Percentiles rank a stretch among this genome's conserved stretches.
Conservation (phyloP, 306 rosid species). For the Carpinus viminea region DNA sequence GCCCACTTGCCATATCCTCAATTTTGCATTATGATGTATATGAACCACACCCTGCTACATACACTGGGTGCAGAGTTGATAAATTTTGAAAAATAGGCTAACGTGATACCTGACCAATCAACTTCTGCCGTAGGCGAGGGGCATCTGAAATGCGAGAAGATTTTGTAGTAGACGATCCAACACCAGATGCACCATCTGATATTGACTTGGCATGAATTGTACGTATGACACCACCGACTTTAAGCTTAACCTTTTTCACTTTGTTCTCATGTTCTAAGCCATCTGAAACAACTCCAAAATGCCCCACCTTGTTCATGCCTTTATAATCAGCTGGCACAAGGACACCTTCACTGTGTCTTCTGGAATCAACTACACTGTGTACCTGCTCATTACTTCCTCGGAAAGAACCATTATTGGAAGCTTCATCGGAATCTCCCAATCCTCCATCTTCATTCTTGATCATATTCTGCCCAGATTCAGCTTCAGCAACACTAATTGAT, state of each 20-base stretch:
- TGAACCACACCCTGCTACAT: background rate
- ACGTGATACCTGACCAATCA: slow-evolving; percentile 30
- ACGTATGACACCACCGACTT: slow-evolving; percentile 42
- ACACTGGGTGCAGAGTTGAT: background rate
- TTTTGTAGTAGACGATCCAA: slow-evolving; percentile 10
- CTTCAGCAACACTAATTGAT: slow-evolving; percentile 12
- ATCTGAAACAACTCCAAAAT: slow-evolving; percentile 27
- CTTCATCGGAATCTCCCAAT: slow-evolving; percentile 43
- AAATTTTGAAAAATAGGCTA: slow-evolving; percentile 2
- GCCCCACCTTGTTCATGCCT: background rate
- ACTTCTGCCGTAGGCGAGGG: slow-evolving; percentile 11
- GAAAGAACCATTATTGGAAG: slow-evolving; percentile 33
- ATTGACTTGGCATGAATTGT: slow-evolving; percentile 36
- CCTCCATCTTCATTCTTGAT: slow-evolving; percentile 30
- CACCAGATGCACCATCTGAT: slow-evolving; percentile 8
- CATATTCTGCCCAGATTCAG: slow-evolving; percentile 25
- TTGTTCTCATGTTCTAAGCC: slow-evolving; percentile 32
- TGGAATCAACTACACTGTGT: slow-evolving; percentile 24
- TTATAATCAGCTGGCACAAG: slow-evolving; percentile 40
- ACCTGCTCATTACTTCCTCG: slow-evolving; percentile 35
- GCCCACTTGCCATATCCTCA: background rate
- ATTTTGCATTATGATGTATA: background rate
- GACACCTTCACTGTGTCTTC: slow-evolving; percentile 29
- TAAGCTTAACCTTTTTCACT: slow-evolving; percentile 43
- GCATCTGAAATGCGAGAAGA: slow-evolving; percentile 9